A percentile compares a stretch with the other conserved stretches of the same genome.
Evolutionary conservation across 1,284 basidiomycete genomes (phyloP).

Genomic region (Coriolopsis trogii): DNA sequence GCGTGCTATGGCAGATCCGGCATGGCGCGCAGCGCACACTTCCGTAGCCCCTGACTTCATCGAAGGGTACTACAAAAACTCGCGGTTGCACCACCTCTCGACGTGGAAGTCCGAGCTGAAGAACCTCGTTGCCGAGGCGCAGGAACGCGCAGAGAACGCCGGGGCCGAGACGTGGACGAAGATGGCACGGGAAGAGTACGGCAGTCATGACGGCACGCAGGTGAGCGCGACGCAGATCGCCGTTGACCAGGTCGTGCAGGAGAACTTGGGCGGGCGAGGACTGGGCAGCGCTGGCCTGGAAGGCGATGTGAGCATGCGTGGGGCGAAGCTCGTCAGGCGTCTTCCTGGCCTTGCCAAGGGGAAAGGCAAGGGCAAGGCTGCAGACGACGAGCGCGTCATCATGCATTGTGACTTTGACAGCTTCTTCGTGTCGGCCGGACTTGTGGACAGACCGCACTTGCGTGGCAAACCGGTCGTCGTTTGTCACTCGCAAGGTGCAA

Average conservation of each 20-base stretch:
- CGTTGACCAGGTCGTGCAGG: slow-evolving; percentile 27
- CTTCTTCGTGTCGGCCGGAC: slow-evolving; percentile 94
- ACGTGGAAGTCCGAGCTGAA: slow-evolving; percentile 93
- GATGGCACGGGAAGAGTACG: neutral
- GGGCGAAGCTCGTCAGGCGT: slow-evolving; percentile 53
- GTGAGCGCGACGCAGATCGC: slow-evolving; percentile 33
- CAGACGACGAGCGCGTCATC: slow-evolving; percentile 63
- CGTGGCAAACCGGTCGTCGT: slow-evolving; percentile 90
- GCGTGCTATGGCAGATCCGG: slow-evolving; percentile 76
- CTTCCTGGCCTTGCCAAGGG: slow-evolving; percentile 53
- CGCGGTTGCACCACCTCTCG: slow-evolving; percentile 88
- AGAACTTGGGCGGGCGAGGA: slow-evolving; percentile 30
- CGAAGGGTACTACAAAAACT: slow-evolving; percentile 89
- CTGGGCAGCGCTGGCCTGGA: slow-evolving; percentile 11
- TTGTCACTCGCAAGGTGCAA: slow-evolving; percentile 85
- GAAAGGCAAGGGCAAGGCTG: slow-evolving; percentile 51
- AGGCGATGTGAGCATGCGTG: slow-evolving; percentile 59
- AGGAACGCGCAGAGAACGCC: slow-evolving; percentile 63
- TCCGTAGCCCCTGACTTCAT: slow-evolving; percentile 88
- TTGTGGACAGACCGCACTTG: slow-evolving; percentile 77
- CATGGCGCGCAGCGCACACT: slow-evolving; percentile 88
- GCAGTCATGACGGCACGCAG: neutral
- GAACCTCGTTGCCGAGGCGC: slow-evolving; percentile 79
- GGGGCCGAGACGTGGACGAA: slow-evolving; percentile 29
- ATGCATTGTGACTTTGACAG: slow-evolving; percentile 98